Conservation (phyloP, 495 filamentous ascomycete genomes). For the Pseudevernia furfuracea region DNA sequence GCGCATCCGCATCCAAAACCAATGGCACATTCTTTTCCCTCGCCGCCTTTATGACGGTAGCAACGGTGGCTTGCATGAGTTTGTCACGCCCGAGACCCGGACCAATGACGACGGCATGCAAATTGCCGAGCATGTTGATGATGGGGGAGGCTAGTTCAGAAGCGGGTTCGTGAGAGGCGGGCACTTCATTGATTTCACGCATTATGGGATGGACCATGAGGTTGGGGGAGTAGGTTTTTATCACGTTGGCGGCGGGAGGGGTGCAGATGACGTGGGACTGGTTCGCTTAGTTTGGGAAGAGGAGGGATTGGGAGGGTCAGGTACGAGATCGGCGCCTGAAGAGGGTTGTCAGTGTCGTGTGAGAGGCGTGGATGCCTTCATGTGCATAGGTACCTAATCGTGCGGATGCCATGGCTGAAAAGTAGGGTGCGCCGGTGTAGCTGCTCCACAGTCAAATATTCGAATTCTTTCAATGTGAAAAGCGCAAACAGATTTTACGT, state of each 20-base stretch:
- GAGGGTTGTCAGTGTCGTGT: constrained; percentile 1
- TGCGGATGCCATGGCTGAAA: constrained; percentile 94
- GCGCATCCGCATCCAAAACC: constrained; percentile 86
- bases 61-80: constrained; percentile 82
- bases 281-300: constrained; percentile 13
- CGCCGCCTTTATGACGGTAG: constrained; percentile 71
- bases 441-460: constrained; percentile 29
- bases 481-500: constrained; percentile 21
- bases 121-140: constrained; percentile 69
- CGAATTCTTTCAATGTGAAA: background rate
- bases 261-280: constrained; percentile 97
- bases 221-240: constrained; percentile 97
- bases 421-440: constrained; percentile 96
- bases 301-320: constrained; percentile 17
- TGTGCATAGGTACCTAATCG: constrained; percentile 47
- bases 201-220: constrained; percentile 97
- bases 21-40: constrained; percentile 65
- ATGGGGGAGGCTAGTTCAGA: constrained; percentile 61
- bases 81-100: constrained; percentile 85
- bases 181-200: constrained; percentile 54
- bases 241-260: constrained; percentile 74
- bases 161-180: constrained; percentile 36
- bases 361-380: constrained; percentile 1
- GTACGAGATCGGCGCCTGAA: constrained; percentile 71
- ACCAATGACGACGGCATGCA: constrained; percentile 90